Evolutionary conservation across 169 alveolate species (phyloP), one percentile per base, ranked within the genome.

Genomic region (Eimeria falciformis): DNA sequence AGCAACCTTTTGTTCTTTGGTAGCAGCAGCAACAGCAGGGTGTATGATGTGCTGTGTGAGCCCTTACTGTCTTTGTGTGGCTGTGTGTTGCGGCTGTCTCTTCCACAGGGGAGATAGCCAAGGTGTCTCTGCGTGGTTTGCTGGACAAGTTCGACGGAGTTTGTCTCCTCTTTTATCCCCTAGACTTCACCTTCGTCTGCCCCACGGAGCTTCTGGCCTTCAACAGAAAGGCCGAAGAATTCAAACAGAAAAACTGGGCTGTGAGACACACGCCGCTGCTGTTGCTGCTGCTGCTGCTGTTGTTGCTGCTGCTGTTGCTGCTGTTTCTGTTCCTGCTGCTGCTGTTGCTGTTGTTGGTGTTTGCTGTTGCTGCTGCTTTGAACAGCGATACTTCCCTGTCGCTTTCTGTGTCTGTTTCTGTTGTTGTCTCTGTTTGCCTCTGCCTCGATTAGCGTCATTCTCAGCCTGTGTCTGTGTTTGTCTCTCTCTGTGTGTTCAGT

Each of bases 141-240:
- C 95, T 94, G 87, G 99, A 99, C 37, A 96, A 96, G 93, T 97
- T 98, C 95, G 14, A 2, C 46, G 87, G 87, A 17, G 99, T 98
- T 4, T 98, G 98, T 37, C 95, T 99, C 47, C 98, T 98, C 97
- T 98, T 98, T 96, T 99, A 98, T 95, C 99, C 99, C 33, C 95
- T 98, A 85, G 99, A 99, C 96, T 99, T 98, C 95, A 98, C 99
- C 50, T 99, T 98, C 90, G 99, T 99, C 21, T 99, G 99, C 94
- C 99, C 99, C 47, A 98, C 99, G 46, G 99, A 90, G 65, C 98
- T 99, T 37, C 95, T 97, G 87, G 98, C 99, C 53, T 98, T 98
- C 96, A 96, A 97, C 93, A 98, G 97, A 69, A 97, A 98, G 21
- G 95, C 98, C 25, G 97, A 97, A 29, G 98, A 97, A 65, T 98